A percentile compares a stretch with the other conserved stretches of the same genome.
These are phyloP conservation scores for Thermothielavioides terrestris DNA, from an alignment of 495 filamentous ascomycete genomes.

Conservation along the genomic window DNA sequence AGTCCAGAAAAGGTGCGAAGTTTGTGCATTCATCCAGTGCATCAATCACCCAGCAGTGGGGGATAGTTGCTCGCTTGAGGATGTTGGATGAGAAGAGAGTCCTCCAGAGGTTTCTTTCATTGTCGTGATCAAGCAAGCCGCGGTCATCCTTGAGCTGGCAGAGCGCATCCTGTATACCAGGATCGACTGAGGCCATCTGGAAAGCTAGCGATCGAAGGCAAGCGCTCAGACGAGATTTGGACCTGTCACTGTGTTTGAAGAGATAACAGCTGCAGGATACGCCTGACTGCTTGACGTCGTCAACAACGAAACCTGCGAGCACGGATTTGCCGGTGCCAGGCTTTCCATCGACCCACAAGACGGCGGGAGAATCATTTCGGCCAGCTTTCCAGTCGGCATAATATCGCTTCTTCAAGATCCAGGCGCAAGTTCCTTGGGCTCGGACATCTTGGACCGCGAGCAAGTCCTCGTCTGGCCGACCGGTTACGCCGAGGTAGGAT, in stretches of 20 bases:
- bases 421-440: neutral
- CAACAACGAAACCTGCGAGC: slow-evolving; percentile 7
- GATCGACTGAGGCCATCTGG: slow-evolving; percentile 13
- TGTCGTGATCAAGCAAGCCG: neutral
- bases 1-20: slow-evolving; percentile 9
- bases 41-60: slow-evolving; percentile 15
- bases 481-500: slow-evolving; percentile 13
- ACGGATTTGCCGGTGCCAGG: slow-evolving; percentile 15
- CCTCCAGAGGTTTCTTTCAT: slow-evolving; percentile 13
- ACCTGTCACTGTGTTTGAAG: slow-evolving; percentile 8
- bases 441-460: neutral
- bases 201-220: slow-evolving; percentile 14
- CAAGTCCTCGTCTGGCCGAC: neutral
- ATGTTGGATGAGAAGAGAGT: slow-evolving; percentile 5
- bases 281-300: neutral
- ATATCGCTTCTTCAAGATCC: neutral
- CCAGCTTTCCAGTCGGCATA: slow-evolving; percentile 2
- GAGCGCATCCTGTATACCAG: neutral
- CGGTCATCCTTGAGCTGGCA: neutral
- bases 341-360: slow-evolving; percentile 9
- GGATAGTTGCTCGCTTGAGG: neutral
- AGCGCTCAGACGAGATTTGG: neutral
- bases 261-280: slow-evolving; percentile 9
- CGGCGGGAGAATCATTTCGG: neutral
- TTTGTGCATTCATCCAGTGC: slow-evolving; percentile 14